These are phyloP conservation scores for Aspergillus sp. DNA, from an alignment of 2,329 filamentous ascomycete genomes.

Conservation along the genomic window DNA sequence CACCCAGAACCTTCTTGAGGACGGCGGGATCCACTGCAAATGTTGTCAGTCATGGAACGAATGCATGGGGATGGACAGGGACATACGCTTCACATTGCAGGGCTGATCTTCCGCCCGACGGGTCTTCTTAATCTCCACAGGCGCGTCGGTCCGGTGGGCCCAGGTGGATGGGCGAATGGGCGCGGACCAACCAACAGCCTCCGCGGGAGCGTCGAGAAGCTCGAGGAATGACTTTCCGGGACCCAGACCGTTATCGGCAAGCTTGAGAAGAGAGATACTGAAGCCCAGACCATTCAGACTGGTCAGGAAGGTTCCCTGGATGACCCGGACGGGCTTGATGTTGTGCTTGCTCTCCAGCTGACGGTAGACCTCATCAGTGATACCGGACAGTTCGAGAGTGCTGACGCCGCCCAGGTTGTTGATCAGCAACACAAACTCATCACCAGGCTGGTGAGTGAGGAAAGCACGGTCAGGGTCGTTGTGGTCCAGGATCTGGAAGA, in stretches of 20 bases:
- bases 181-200: constrained; percentile 66
- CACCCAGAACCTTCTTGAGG: constrained; percentile 54
- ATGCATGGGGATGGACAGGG: background rate
- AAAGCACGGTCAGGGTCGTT: constrained; percentile 65
- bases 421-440: constrained; percentile 63
- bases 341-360: constrained; percentile 60
- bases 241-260: constrained; percentile 59
- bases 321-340: constrained; percentile 61
- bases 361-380: constrained; percentile 64
- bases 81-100: constrained; percentile 54
- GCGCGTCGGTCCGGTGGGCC: constrained; percentile 45
- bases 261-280: constrained; percentile 65
- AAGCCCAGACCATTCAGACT: constrained; percentile 71
- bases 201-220: constrained; percentile 65
- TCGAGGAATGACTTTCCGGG: constrained; percentile 58
- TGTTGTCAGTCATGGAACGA: background rate
- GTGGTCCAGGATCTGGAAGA: constrained; percentile 62
- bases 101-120: constrained; percentile 47
- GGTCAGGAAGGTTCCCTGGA: constrained; percentile 70
- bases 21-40: constrained; percentile 46
- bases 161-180: constrained; percentile 60
- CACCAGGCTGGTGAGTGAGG: constrained; percentile 55
- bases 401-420: constrained; percentile 71
- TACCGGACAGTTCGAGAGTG: constrained; percentile 64
- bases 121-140: constrained; percentile 41